Conservation (phyloP, 2,329 filamentous ascomycete species). For the Dendrostoma leiphaemia region DNA sequence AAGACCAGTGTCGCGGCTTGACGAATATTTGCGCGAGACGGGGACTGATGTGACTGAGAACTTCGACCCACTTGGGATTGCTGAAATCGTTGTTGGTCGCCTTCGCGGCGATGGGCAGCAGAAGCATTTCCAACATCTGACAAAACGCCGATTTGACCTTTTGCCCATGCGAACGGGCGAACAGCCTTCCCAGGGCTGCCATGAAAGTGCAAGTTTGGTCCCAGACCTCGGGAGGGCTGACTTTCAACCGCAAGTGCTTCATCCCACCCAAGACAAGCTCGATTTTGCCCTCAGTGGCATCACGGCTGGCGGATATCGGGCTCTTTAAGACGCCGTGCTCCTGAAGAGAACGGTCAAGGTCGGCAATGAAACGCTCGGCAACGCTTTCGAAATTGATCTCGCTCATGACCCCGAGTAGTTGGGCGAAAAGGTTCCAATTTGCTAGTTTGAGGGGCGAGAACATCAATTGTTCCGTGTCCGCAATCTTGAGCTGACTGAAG, state of each 20-base stretch:
- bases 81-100: slow-evolving; percentile 74
- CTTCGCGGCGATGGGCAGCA: slow-evolving; percentile 83
- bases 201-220: slow-evolving; percentile 87
- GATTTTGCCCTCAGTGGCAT: slow-evolving; percentile 75
- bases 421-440: slow-evolving; percentile 93
- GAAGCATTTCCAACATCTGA: slow-evolving; percentile 80
- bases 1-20: slow-evolving; percentile 89
- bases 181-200: slow-evolving; percentile 75
- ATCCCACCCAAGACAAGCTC: slow-evolving; percentile 88
- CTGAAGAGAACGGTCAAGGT: slow-evolving; percentile 75
- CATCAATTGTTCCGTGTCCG: slow-evolving; percentile 77
- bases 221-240: slow-evolving; percentile 73
- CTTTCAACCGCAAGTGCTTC: slow-evolving; percentile 80
- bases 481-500: slow-evolving; percentile 88
- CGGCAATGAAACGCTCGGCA: slow-evolving; percentile 74
- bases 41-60: slow-evolving; percentile 74
- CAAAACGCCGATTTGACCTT: slow-evolving; percentile 93
- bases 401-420: slow-evolving; percentile 94
- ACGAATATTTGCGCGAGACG: slow-evolving; percentile 80
- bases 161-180: slow-evolving; percentile 81
- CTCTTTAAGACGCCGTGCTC: slow-evolving; percentile 70
- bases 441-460: slow-evolving; percentile 81
- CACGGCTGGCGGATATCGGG: slow-evolving; percentile 51
- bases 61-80: slow-evolving; percentile 81
- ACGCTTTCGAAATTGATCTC: slow-evolving; percentile 86